Base-by-base conservation (phyloP, 441 rosid genomes). In the Gossypium trilobum region DNA sequence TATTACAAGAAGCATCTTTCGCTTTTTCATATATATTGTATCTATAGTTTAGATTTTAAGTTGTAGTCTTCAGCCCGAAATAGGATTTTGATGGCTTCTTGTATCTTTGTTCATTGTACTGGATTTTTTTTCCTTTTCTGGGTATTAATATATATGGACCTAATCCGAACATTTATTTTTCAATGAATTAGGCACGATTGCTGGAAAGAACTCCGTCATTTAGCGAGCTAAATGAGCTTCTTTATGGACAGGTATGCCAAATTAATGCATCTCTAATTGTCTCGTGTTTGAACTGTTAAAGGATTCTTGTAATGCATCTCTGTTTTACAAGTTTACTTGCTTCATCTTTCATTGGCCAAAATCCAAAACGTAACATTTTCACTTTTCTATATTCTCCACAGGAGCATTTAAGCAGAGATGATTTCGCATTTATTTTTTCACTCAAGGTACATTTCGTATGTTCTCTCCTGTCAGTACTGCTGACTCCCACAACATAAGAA, bases 381-480 rank as follows among this genome's bases (percentile, higher is more conserved):
- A 29, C 10, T 50, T 19, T 68, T 68, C 61, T 73, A 57, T 33
- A 44, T 73, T 60, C 33, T 69, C 55, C 70, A 78, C 98, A 95
- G 97, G 98, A 88, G 82, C 98, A 95, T 82, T 78, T 89, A 85
- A 88, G 96, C 75, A 86, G 90, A 80, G 97, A 95, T 79, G 97
- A 92, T 84, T 85, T 83, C 42, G 84, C 96, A 27, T 95, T 95
- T 81, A 82, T 89, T 79, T 95, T 91, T 83, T 92, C 97, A 20
- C 87, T 90, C 56, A 95, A 91, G 99, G 99, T 88, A 80, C 60
- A 58, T 66, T 52, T 56, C 62, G 10, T 73, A 60, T 58, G 70
- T 77, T 77, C 63, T 66, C 59, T 27, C 31, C 4, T 27, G 31
- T 27, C 31, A 27, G 31, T 27, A 59, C 23, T 51, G 48, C 16